These are phyloP conservation scores for Vigna angularis DNA, from an alignment of 306 rosid genomes.

Conservation along the genomic window DNA sequence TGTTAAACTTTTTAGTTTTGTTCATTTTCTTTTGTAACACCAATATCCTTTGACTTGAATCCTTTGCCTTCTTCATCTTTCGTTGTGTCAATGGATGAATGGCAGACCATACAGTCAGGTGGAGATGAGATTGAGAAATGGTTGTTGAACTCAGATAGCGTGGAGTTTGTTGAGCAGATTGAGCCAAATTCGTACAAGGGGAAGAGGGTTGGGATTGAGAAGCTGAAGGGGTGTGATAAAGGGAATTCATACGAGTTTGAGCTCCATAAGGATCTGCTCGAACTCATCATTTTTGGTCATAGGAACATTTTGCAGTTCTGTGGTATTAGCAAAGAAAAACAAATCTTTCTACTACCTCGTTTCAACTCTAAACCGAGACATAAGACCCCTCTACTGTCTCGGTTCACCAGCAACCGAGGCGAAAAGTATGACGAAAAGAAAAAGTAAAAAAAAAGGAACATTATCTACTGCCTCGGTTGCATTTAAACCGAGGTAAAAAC, in stretches of 20 bases:
- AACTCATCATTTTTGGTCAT: slow-evolving; percentile 91
- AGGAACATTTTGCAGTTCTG: slow-evolving; percentile 76
- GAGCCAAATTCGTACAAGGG: slow-evolving; percentile 86
- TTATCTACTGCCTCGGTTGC: too few relatives aligned
- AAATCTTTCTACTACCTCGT: too few relatives aligned
- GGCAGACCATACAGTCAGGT: slow-evolving; percentile 84
- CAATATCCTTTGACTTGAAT: too few relatives aligned
- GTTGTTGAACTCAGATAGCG: slow-evolving; percentile 81
- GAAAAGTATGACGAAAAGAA: too few relatives aligned
- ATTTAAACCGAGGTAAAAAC: too few relatives aligned
- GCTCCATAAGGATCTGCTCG: slow-evolving; percentile 78
- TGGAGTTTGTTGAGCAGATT: slow-evolving; percentile 78
- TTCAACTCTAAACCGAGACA: too few relatives aligned
- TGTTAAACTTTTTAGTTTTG: neutral
- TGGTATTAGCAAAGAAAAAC: slow-evolving; percentile 84
- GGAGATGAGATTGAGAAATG: slow-evolving; percentile 74
- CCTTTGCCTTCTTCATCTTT: slow-evolving; percentile 76
- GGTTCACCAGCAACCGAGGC: too few relatives aligned
- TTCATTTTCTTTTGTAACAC: neutral
- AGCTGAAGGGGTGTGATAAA: slow-evolving; percentile 94
- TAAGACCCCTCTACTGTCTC: too few relatives aligned
- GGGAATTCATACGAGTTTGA: slow-evolving; percentile 83
- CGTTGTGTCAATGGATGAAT: slow-evolving; percentile 82
- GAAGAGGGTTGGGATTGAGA: slow-evolving; percentile 90
- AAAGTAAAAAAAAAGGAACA: too few relatives aligned